phyloP scores from a whole-genome alignment of 352 stramenopile genomes.

The Pythium grandisporangium region DNA sequence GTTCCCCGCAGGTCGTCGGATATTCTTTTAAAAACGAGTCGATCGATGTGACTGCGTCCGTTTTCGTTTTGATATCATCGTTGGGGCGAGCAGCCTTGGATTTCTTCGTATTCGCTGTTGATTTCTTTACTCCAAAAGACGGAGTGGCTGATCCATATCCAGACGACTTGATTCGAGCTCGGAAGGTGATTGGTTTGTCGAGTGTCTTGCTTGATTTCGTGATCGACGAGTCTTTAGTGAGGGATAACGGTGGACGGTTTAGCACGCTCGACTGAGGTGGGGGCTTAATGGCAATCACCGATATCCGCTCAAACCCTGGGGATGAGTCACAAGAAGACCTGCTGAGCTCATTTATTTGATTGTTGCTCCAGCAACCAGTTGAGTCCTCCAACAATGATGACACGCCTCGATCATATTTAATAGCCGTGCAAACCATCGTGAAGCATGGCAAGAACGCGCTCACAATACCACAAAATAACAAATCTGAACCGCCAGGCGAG shows the following conservation, averaged over 20 bases:
- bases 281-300: constrained; percentile 34
- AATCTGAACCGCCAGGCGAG: constrained; percentile 6
- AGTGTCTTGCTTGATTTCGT: constrained; percentile 15
- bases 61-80: background rate
- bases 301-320: constrained; percentile 13
- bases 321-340: background rate
- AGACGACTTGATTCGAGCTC: constrained; percentile 68
- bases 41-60: constrained; percentile 7
- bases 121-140: too few species aligned
- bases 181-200: constrained; percentile 79
- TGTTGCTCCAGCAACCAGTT: constrained; percentile 1
- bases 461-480: constrained; percentile 32
- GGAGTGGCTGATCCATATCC: constrained; percentile 44
- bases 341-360: constrained; percentile 3
- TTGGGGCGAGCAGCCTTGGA: constrained; percentile 20
- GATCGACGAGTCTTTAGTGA: constrained; percentile 11
- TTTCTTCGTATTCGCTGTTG: constrained; percentile 15
- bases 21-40: constrained; percentile 62
- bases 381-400: too few species aligned
- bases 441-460: constrained; percentile 67
- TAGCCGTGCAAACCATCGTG: constrained; percentile 18
- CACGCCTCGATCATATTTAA: constrained; percentile 1
- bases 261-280: constrained; percentile 43
- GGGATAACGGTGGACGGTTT: constrained; percentile 33
- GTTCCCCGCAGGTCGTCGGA: constrained; percentile 35